Conservation (phyloP, 768 basidiomycete species). For the Pulveroboletus sp. region DNA sequence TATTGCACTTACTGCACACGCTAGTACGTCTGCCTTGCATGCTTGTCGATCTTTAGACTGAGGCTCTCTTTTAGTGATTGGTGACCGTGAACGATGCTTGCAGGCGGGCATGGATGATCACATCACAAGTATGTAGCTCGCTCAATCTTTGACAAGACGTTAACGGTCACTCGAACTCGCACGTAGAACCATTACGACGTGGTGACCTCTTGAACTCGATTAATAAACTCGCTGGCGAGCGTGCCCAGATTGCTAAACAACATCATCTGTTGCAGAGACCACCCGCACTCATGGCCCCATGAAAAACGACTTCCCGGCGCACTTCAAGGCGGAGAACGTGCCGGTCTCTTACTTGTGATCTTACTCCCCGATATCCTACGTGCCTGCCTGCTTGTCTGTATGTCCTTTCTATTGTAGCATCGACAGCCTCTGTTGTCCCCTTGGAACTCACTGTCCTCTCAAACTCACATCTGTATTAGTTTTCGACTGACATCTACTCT, state of each 20-base stretch:
- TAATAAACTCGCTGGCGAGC: constrained; percentile 71
- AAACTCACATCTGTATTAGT: constrained; percentile 9
- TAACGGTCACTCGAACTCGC: not conserved
- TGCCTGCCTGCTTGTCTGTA: not conserved
- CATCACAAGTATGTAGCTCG: constrained; percentile 60
- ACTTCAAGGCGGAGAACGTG: not conserved
- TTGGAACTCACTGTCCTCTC: not conserved
- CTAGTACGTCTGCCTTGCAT: constrained; percentile 55
- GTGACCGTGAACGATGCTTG: constrained; percentile 71
- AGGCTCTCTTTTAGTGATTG: constrained; percentile 62
- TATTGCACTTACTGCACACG: constrained; percentile 95
- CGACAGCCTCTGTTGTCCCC: not conserved
- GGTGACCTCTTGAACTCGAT: constrained; percentile 79
- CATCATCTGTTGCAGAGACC: constrained; percentile 30
- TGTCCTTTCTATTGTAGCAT: constrained; percentile 14
- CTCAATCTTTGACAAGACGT: not conserved
- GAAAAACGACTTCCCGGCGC: constrained; percentile 2
- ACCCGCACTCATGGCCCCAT: constrained; percentile 28
- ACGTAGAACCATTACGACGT: constrained; percentile 69
- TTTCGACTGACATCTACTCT: not conserved
- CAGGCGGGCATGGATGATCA: constrained; percentile 82
- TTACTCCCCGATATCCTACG: constrained; percentile 12
- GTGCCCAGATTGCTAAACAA: constrained; percentile 34
- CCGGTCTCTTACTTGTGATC: not conserved
- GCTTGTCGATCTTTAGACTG: constrained; percentile 4